Evolutionary conservation across 139 green algal genomes (phyloP).

Genomic region (Tetraselmis striata): DNA sequence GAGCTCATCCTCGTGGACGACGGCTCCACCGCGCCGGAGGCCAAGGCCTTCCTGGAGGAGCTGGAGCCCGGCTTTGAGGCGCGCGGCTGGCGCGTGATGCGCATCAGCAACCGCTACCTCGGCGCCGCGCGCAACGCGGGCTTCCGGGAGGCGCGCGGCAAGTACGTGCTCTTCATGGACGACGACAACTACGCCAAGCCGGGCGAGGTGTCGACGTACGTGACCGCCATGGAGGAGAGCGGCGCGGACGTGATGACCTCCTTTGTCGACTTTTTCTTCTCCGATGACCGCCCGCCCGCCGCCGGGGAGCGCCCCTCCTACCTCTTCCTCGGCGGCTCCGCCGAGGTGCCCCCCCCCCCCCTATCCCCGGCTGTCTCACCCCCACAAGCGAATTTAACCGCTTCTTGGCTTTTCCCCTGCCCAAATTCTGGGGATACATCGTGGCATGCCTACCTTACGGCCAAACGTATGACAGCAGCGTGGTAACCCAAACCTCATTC

Average conservation of each 20-base stretch:
- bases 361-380: too few species aligned
- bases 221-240: constrained; percentile 21
- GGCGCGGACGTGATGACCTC: constrained; percentile 28
- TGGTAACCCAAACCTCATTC: too few species aligned
- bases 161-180: constrained; percentile 37
- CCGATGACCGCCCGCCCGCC: constrained; percentile 2
- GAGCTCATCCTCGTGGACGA: constrained; percentile 31
- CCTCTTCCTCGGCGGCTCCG: constrained; percentile 25
- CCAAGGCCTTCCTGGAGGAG: constrained; percentile 8
- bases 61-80: constrained; percentile 14
- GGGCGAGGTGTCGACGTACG: constrained; percentile 18
- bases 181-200: constrained; percentile 36
- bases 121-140: constrained; percentile 22
- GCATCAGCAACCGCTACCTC: constrained; percentile 21
- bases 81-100: constrained; percentile 22
- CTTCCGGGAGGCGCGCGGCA: constrained; percentile 12
- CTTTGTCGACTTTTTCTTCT: constrained; percentile 38
- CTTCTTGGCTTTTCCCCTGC: too few species aligned
- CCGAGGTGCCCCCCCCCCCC: not conserved
- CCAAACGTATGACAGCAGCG: too few species aligned
- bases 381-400: too few species aligned
- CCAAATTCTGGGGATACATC: too few species aligned
- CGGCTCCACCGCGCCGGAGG: constrained; percentile 14
- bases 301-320: constrained; percentile 20
- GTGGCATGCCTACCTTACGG: too few species aligned